These are phyloP conservation scores for Albugo candida DNA, from an alignment of 352 stramenopile genomes.

Conservation along the genomic window DNA sequence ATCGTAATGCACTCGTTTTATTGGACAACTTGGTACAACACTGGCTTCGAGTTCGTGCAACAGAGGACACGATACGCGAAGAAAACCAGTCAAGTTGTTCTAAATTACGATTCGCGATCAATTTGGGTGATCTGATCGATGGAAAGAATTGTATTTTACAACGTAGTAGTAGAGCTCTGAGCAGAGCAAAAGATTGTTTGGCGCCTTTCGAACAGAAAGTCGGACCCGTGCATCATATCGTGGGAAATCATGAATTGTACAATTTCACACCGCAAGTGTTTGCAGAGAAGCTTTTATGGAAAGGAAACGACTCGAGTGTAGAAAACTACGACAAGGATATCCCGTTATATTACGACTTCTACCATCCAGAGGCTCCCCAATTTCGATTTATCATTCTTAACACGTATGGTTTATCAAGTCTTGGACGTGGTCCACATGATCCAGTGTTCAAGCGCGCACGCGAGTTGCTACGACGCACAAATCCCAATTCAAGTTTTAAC, in stretches of 20 bases:
- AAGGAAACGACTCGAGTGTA: conserved; percentile 1
- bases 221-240: conserved; percentile 43
- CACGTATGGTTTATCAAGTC: conserved; percentile 38
- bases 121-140: conserved; percentile 68
- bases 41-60: conserved; percentile 19
- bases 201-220: conserved; percentile 19
- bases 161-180: conserved; percentile 10
- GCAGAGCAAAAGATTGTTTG: conserved; percentile 19
- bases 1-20: conserved; percentile 38
- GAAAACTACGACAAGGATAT: neutral
- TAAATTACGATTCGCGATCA: conserved; percentile 35
- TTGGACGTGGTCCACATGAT: conserved; percentile 26
- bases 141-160: conserved; percentile 31
- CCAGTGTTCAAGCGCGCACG: conserved; percentile 22
- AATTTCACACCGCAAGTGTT: conserved; percentile 37
- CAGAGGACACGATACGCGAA: neutral
- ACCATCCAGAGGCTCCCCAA: conserved; percentile 13
- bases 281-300: conserved; percentile 20
- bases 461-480: conserved; percentile 18
- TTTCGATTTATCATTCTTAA: conserved; percentile 56
- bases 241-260: conserved; percentile 78
- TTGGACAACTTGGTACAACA: conserved; percentile 21
- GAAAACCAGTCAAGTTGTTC: neutral
- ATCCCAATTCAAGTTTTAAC: conserved; percentile 61
- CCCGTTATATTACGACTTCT: conserved; percentile 44